These are phyloP conservation scores for Globisporangium camurandrum DNA, from an alignment of 352 stramenopile genomes.

Conservation along the genomic window DNA sequence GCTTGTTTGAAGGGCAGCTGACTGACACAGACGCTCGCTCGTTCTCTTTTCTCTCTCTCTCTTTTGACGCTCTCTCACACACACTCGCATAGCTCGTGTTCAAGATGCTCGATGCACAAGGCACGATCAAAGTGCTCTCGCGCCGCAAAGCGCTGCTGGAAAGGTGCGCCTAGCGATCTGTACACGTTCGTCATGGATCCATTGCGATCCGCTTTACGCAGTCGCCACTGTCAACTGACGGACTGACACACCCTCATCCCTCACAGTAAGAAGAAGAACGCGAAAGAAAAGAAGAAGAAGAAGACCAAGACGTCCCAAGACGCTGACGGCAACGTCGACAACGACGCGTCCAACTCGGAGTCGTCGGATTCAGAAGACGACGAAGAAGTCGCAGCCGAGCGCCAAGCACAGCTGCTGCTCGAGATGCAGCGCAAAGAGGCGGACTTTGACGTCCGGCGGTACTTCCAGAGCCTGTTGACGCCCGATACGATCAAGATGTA, in stretches of 20 bases:
- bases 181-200: too few relatives aligned
- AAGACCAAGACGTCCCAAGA: too few relatives aligned
- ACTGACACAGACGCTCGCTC: not conserved
- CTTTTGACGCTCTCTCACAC: too few relatives aligned
- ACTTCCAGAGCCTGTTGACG: conserved; percentile 76
- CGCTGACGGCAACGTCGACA: conserved; percentile 16
- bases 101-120: conserved; percentile 79
- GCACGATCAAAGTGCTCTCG: conserved; percentile 80
- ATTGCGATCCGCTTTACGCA: too few relatives aligned
- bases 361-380: conserved; percentile 43
- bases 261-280: conserved; percentile 20
- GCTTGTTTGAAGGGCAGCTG: not conserved
- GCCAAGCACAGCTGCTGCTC: conserved; percentile 54
- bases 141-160: conserved; percentile 56
- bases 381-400: conserved; percentile 72
- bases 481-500: conserved; percentile 83
- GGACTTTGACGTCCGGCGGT: conserved; percentile 78
- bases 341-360: conserved; percentile 18
- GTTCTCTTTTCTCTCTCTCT: not conserved
- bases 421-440: conserved; percentile 85
- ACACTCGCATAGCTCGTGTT: conserved; percentile 64
- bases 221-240: too few relatives aligned
- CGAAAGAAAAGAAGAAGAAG: conserved; percentile 34
- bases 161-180: too few relatives aligned
- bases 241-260: not conserved